These are phyloP conservation scores for Wickerhamiella spandovensis DNA, from an alignment of 805 yeast genomes.

Conservation along the genomic window DNA sequence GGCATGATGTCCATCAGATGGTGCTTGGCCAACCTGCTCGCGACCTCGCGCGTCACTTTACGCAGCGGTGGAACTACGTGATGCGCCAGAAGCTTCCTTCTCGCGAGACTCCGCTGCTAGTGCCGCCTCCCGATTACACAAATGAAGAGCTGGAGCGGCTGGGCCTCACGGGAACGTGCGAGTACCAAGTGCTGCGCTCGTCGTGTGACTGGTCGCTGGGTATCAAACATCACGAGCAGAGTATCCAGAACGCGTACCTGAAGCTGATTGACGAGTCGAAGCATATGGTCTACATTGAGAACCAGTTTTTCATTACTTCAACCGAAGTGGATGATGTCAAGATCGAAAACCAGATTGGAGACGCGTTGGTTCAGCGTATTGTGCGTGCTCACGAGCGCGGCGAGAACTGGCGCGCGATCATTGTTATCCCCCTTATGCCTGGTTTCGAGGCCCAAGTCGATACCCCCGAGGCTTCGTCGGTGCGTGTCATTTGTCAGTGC, in stretches of 20 bases:
- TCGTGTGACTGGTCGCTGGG: conserved; percentile 93
- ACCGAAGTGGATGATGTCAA: conserved; percentile 63
- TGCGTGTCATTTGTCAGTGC: conserved; percentile 91
- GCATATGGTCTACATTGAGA: conserved; percentile 88
- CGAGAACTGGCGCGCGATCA: conserved; percentile 77
- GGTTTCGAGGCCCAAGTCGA: conserved; percentile 93
- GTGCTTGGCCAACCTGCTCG: conserved; percentile 89
- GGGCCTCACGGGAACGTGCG: conserved; percentile 70
- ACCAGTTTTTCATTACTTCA: conserved; percentile 89
- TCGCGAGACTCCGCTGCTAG: conserved; percentile 75
- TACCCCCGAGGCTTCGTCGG: conserved; percentile 85
- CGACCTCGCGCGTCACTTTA: conserved; percentile 85
- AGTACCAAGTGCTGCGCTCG: conserved; percentile 78
- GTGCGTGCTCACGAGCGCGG: conserved; percentile 71
- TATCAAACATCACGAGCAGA: conserved; percentile 65
- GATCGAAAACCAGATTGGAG: conserved; percentile 81
- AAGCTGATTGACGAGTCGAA: conserved; percentile 83
- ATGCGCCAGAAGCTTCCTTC: conserved; percentile 90
- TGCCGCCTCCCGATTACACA: conserved; percentile 85
- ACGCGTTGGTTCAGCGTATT: conserved; percentile 94
- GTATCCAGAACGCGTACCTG: conserved; percentile 86
- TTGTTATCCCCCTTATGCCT: conserved; percentile 92
- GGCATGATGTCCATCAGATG: conserved; percentile 98
- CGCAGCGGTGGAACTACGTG: conserved; percentile 93
- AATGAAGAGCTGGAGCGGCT: conserved; percentile 51